Percentiles rank a stretch among this genome's conserved stretches.
phyloP scores from a whole-genome alignment of 2,329 filamentous ascomycete genomes.

The Xylaria sp. region DNA sequence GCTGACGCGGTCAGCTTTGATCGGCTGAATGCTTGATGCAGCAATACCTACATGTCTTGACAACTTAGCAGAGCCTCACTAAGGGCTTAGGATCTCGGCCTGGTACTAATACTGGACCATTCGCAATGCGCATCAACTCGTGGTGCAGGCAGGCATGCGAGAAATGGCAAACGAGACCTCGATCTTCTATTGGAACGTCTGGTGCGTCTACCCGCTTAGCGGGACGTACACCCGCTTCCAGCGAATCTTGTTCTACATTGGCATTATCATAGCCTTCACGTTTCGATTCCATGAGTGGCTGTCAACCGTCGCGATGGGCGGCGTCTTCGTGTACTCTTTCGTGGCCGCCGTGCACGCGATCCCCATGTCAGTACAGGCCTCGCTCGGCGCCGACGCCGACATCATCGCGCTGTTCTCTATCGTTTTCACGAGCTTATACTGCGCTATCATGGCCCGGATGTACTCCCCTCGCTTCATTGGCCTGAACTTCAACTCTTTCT shows the following conservation, averaged over 20 bases:
- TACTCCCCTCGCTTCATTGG: conserved; percentile 7
- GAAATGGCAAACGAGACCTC: not conserved
- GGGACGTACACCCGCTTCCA: conserved; percentile 2
- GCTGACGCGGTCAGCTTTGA: no score
- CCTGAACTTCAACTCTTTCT: conserved; percentile 1
- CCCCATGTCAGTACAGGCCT: conserved; percentile 1
- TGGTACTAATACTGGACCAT: no score
- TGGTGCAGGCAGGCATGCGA: no score
- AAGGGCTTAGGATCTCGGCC: no score
- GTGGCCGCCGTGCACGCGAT: not conserved
- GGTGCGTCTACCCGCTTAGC: conserved; percentile 9
- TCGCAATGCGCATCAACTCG: no score
- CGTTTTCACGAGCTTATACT: not conserved
- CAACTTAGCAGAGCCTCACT: no score
- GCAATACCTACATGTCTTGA: no score
- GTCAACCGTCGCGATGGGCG: not conserved
- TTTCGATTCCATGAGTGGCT: conserved; percentile 6
- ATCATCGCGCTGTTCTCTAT: conserved; percentile 1
- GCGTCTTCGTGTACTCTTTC: not conserved
- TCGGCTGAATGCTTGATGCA: no score
- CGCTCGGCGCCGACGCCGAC: conserved; percentile 8
- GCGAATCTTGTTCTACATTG: conserved; percentile 1
- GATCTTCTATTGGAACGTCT: conserved; percentile 7
- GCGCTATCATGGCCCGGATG: not conserved
- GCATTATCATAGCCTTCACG: not conserved